Base-by-base conservation (phyloP, 345 rosid genomes). In the Euphorbia lathyris region DNA sequence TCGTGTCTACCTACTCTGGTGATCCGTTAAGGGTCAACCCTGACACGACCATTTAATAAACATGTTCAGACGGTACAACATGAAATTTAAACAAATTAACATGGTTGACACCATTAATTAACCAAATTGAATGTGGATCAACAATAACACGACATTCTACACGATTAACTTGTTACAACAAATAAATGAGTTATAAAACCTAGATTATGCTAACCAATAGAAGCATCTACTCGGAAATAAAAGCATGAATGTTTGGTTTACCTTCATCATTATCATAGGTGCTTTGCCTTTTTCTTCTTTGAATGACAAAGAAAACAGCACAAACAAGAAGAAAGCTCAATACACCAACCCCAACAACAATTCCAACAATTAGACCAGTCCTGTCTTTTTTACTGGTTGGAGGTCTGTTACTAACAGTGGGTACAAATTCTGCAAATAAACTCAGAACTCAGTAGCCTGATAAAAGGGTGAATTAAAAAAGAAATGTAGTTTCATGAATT, bases 361-460 rank as follows among this genome's bases (percentile, higher is more conserved):
- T 71, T 30, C 97, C 98, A 27, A 84, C 86, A 58, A 87, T 77
- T 40, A 83, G 51, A 32, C 91, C 83, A 7, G 86, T 79, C 9
- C 66, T 77, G 60, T 68, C 66, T 71, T 80, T 86, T 67, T 78
- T 55, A 19, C 27, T 67, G 34, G 68, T 55, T 25, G 92, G 90
- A 52, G 82, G 71, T 20, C 57, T 86, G 82, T 84, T 82, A 29
- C 67, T 78, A 25, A 88, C 92, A 43, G 86, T 84, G 42, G 98
- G 92, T 68, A 0, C 53, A 71, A 92, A 92, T 80, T 88, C 93
- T 89, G 87, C 73, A 77, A 50, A 58, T 60, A 67, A 40, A 36
- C 30, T 53, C 71, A 47, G 62, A 60, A 57, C 65, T 62, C 75
- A 58, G 59, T 68, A 43, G 78, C 32, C 43, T 22, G 42, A 34